Evolutionary conservation across 352 stramenopile genomes (phyloP), one percentile per base, ranked within the genome.

Genomic region (Thalassiosira delicatula): DNA sequence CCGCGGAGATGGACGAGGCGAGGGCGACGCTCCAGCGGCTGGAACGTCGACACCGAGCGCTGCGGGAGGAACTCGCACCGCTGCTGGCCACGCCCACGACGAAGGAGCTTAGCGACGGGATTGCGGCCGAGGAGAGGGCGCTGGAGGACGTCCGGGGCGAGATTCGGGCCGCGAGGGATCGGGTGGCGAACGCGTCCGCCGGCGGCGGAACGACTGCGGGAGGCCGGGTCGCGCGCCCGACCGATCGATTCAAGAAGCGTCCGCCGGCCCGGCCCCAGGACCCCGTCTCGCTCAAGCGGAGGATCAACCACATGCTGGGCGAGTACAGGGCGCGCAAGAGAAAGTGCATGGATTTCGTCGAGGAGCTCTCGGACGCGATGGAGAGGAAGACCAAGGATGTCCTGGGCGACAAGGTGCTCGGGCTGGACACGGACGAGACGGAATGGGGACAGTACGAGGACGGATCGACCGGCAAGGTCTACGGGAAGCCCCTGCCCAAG

Each of bases 261-360:
- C 21, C 70, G 46, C 44, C 60, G 66, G n/a, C 59, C 0, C 35
- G 33, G 63, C 61, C 72, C 7, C 49, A 33, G 40, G 53, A 76
- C 29, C 54, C 62, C 44, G 44, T 27, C 25, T 53, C 27, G 40
- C 42, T 91, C 19, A 92, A 92, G 68, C 78, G 75, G 30, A 71
- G 56, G 51, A 94, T 94, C 65, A 94, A 94, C 63, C 21, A 70
- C 49, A 91, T 92, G 85, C 29, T 88, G 29, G 33, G 63, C 8
- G 81, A 92, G 80, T 94, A 90, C 83, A 89, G 80, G 61, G 80
- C 78, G 37, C 79, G 90, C 1, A 91, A 92, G 60, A 67, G 84
- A 32, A 91, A 90, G 63, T 94, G 90, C 71, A 90, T 83, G 53
- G 88, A 94, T 72, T 94, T 94, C 80, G 70, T 92, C 4, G 87